phyloP scores from a whole-genome alignment of 768 basidiomycete species.

The Saitozyma podzolica region DNA sequence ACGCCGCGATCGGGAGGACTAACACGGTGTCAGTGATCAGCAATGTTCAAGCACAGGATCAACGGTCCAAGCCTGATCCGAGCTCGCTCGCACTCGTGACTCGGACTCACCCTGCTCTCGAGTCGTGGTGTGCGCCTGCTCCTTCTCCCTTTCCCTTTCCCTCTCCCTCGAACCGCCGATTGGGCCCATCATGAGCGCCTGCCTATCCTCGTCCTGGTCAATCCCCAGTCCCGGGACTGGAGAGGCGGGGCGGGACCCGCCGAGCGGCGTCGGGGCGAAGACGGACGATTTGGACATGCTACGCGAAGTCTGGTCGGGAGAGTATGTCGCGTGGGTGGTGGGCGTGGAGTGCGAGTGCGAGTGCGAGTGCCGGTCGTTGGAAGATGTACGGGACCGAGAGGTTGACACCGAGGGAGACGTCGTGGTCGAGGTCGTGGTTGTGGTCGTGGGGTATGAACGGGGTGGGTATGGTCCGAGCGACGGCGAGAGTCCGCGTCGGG shows the following conservation, averaged over 20 bases:
- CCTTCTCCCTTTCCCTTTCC: conserved; percentile 10
- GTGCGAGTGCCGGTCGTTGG: background rate
- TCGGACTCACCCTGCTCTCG: conserved; percentile 34
- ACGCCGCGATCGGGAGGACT: conserved; percentile 82
- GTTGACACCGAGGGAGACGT: background rate
- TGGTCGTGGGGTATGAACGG: background rate
- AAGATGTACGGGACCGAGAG: background rate
- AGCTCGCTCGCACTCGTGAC: background rate
- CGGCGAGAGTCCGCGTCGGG: no score
- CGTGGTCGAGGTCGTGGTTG: background rate
- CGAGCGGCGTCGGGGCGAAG: conserved; percentile 8
- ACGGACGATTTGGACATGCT: conserved; percentile 7
- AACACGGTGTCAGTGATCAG: background rate
- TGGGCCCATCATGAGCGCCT: conserved; percentile 18
- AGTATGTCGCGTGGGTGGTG: background rate
- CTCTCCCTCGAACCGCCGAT: conserved; percentile 7
- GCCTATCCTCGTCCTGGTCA: conserved; percentile 18
- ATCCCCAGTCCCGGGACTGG: background rate
- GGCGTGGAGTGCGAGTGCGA: background rate
- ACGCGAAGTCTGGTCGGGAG: background rate
- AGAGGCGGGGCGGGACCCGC: conserved; percentile 1
- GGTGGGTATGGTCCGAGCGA: background rate
- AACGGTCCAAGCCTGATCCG: no score
- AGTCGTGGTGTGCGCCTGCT: background rate
- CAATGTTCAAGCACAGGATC: no score